Conservation (phyloP, 371 early-diverging fungal genomes). For the Fennellomyces sp. region DNA sequence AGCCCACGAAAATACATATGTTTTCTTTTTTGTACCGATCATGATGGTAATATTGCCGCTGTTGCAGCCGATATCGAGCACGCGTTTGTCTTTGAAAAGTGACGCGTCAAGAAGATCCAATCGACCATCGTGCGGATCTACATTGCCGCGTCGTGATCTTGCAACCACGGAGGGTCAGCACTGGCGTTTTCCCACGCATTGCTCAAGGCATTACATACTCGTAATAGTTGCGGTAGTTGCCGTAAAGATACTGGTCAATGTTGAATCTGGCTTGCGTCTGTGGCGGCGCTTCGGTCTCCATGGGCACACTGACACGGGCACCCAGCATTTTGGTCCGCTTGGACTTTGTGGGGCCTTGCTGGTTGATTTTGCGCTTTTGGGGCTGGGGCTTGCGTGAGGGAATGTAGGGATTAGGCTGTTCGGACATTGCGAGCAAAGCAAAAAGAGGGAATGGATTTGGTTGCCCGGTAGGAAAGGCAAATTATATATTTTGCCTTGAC, state of each 20-base stretch:
- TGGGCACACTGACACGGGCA: neutral
- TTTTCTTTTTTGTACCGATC: constrained; percentile 51
- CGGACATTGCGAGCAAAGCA: too few species aligned
- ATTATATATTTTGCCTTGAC: neutral
- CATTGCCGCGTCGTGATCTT: neutral
- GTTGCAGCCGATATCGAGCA: constrained; percentile 91
- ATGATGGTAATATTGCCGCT: constrained; percentile 70
- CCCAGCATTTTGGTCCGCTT: too few species aligned
- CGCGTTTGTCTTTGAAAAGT: constrained; percentile 60
- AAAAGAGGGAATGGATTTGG: too few species aligned
- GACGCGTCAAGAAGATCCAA: constrained; percentile 51
- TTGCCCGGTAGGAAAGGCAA: too few species aligned
- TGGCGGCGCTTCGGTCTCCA: neutral
- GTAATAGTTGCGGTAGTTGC: constrained; percentile 26
- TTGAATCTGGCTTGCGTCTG: neutral
- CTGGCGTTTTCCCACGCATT: neutral
- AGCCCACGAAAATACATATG: neutral
- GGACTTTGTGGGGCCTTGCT: too few species aligned
- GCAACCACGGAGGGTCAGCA: neutral
- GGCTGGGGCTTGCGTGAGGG: too few species aligned
- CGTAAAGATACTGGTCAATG: constrained; percentile 8
- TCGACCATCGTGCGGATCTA: constrained; percentile 58
- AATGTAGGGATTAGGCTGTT: too few species aligned
- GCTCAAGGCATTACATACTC: constrained; percentile 12
- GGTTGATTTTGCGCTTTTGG: too few species aligned